Base-by-base conservation (phyloP, 805 yeast genomes). In the Yamadazyma insecticola region DNA sequence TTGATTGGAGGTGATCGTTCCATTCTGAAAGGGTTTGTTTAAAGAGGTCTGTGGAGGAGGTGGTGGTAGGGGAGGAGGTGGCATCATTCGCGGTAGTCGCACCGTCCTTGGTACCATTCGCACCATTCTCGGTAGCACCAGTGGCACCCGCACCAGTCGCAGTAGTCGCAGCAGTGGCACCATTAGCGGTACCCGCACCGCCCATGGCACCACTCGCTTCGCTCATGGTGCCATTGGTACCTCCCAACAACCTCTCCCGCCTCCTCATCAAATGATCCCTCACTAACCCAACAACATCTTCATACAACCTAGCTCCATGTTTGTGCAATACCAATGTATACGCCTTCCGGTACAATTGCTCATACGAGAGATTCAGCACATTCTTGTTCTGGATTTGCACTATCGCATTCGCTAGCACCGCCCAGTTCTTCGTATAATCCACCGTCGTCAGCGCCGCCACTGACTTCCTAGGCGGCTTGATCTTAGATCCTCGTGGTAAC, bases 261-360 rank as follows among this genome's bases (percentile, higher is more conserved):
- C 39, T 41, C 10, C 17, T 14, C 5, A 57, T 44, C 6, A 84
- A 52, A 47, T 78, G 79, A 2, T 47, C 43, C 4, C 63, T 56
- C 3, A 85, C 67, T 15, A 74, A 57, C 3, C 39, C 44, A 16
- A 69, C 55, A 10, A 83, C 84, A 21, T 76, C 70, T 9, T 75
- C 79, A 45, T 85, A 86, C 1, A 85, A 57, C 44, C 63, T 63
- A 23, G 69, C 76, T 6, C 92, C 92, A 40, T 66, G 69, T 44
- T 81, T 85, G 35, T 81, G 63, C 18, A 87, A 57, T 2, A 87
- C 95, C 28, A 87, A 48, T 19, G 78, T 75, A 51, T 88, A 88
- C 0, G 94, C 84, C 16, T 78, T 76, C 31, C 94, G 62, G 53
- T 89, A 89, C 0, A 88, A 65, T 43, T 80, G 85, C 47, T 88